Percentiles rank a stretch among this genome's conserved stretches.
Conservation (phyloP, 2,329 filamentous ascomycete species). For the Chaetomium sp. region DNA sequence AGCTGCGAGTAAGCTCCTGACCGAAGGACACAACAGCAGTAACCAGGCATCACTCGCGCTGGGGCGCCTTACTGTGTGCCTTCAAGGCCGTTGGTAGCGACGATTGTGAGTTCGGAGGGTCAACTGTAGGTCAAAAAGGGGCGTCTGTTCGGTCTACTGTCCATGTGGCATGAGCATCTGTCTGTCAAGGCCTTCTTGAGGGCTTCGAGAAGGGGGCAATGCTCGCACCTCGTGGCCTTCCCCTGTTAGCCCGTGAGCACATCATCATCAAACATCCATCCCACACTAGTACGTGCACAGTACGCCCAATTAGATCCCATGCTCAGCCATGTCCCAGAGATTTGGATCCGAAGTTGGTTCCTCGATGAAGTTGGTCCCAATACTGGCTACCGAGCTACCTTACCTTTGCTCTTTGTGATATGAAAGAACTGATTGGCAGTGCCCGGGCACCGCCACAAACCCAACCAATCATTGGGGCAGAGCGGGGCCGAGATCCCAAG, state of each 20-base stretch:
- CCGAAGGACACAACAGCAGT: not conserved
- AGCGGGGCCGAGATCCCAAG: not conserved
- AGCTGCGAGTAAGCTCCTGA: not conserved
- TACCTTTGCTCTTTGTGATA: not conserved
- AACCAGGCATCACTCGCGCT: not conserved
- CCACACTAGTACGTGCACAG: too few species aligned
- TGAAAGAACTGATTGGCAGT: not conserved
- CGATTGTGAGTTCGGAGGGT: not conserved
- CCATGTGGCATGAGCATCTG: not conserved
- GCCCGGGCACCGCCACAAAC: not conserved
- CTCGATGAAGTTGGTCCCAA: too few species aligned
- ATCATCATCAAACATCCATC: too few species aligned
- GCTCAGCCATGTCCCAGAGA: not conserved
- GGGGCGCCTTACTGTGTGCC: not conserved
- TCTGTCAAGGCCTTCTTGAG: slow-evolving; percentile 1
- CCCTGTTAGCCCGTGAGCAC: not conserved
- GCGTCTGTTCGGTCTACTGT: not conserved
- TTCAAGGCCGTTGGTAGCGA: not conserved
- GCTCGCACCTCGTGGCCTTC: not conserved
- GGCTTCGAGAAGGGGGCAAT: not conserved
- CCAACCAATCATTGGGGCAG: not conserved
- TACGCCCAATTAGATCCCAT: not conserved
- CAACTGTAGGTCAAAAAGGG: not conserved
- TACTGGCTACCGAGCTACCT: too few species aligned
- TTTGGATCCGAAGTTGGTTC: not conserved